Evolutionary conservation across 305 asterid species (phyloP).

Genomic region (Solanum hybrid): DNA sequence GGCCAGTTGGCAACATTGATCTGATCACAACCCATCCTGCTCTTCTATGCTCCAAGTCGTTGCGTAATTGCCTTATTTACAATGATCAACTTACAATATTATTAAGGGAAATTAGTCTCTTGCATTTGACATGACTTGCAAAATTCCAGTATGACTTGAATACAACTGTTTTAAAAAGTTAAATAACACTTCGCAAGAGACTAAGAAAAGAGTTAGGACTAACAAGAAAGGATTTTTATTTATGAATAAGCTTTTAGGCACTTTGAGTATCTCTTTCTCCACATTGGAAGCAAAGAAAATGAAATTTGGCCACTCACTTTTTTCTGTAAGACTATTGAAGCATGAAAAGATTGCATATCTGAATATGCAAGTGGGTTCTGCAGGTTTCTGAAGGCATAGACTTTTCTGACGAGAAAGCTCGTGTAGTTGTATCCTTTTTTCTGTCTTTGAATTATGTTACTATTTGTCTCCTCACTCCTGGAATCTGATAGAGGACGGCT

Average conservation of each 20-base stretch:
- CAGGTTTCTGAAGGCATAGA: conserved; percentile 99
- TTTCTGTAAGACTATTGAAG: neutral
- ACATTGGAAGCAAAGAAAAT: neutral
- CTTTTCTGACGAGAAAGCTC: conserved; percentile 93
- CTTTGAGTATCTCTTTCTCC: neutral
- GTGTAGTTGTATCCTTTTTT: conserved; percentile 88
- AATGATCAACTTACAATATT: neutral
- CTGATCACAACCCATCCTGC: neutral
- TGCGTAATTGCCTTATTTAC: neutral
- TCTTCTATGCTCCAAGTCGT: neutral
- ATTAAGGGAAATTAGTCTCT: neutral
- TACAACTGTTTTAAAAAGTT: neutral
- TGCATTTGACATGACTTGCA: neutral
- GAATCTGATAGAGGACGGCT: neutral
- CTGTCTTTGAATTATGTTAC: conserved; percentile 3
- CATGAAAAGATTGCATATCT: neutral
- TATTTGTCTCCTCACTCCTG: conserved; percentile 6
- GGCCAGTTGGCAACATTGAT: neutral
- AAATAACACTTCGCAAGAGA: neutral
- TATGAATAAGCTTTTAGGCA: neutral
- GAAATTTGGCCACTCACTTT: neutral
- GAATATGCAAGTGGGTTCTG: conserved; percentile 12
- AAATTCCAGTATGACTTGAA: neutral
- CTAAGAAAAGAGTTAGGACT: neutral
- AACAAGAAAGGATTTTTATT: neutral